Evolutionary conservation across 495 filamentous ascomycete genomes (phyloP), one percentile per base, ranked within the genome.

Genomic region (Chlorociboria aeruginascens): DNA sequence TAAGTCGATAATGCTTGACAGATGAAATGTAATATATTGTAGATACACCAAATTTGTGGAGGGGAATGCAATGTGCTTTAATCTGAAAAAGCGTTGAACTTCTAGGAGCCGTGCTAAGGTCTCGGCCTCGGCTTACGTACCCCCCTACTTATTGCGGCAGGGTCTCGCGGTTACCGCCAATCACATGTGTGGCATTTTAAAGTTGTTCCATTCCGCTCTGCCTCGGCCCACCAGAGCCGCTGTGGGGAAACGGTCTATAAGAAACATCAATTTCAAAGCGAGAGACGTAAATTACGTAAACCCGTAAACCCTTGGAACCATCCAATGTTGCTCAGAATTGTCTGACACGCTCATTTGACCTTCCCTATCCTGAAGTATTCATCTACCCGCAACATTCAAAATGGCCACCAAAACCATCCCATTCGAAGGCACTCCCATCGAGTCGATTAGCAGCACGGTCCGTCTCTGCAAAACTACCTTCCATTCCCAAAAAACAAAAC

Each of bases 401-500:
- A 58, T 58, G 55, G 31, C 34, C 56, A 63, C 32, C 48, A 64
- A 69, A 38, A 68, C 83, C 52, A 71, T 68, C 41, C 68, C 71
- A 51, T 74, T 88, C 53, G 66, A 85, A 62, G 68, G 69, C 44
- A 89, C 85, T 8, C 58, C 82, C 8, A 52, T 84, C 41, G 83
- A 85, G 29, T 64, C 64, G 45, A 86, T 96, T 55, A 67, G 78
- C 12, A 56, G 56, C 48, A 75, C 79, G 36, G 70, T 74, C 58
- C 70, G 72, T 49, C 69, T 64, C 8, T 64, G 77, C 9, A 77
- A 78, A 59, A 65, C 70, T 45, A 71, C 81, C 16, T 97, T 87
- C 69, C 68, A 71, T 52, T 70, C 84, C 11, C 80, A 90, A 63
- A 85, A 83, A 69, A 94, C 86, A 3, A 83, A 84, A 58, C 72